Evolutionary conservation across 1,139 yeast species (phyloP).

Genomic region (Lizanozyma gosingica): DNA sequence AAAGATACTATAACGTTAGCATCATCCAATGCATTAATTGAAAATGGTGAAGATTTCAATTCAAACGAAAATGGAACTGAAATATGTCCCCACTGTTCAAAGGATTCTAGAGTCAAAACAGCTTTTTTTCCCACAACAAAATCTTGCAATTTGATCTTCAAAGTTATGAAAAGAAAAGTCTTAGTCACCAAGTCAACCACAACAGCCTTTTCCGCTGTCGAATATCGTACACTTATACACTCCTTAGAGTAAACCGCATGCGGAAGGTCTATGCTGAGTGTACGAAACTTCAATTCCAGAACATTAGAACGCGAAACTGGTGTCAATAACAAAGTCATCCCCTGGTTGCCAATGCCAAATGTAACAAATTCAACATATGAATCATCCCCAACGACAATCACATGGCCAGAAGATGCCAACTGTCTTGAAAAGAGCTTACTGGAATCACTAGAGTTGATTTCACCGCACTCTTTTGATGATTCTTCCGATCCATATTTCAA

Average conservation of each 20-base stretch:
- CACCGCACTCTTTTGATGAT: neutral
- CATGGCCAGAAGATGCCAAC: neutral
- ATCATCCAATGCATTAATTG: constrained; percentile 19
- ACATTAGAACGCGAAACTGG: neutral
- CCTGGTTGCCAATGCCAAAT: neutral
- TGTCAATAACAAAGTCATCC: neutral
- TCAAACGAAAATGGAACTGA: constrained; percentile 43
- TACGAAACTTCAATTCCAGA: neutral
- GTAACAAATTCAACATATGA: neutral
- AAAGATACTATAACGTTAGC: constrained; percentile 27
- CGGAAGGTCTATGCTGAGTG: neutral
- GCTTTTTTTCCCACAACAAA: constrained; percentile 12
- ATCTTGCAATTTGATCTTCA: constrained; percentile 21
- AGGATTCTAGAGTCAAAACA: constrained; percentile 14
- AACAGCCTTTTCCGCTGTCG: neutral
- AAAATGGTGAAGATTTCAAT: constrained; percentile 27
- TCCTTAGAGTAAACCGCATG: neutral
- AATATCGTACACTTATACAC: neutral
- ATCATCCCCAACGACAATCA: neutral
- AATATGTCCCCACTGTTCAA: constrained; percentile 34
- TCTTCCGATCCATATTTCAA: constrained; percentile 17
- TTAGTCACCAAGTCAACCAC: constrained; percentile 18
- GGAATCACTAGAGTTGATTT: neutral
- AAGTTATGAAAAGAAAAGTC: constrained; percentile 24
- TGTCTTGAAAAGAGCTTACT: neutral